Conservation (phyloP, 2,329 filamentous ascomycete species). For the Ceratocystiopsis brevicomis region DNA sequence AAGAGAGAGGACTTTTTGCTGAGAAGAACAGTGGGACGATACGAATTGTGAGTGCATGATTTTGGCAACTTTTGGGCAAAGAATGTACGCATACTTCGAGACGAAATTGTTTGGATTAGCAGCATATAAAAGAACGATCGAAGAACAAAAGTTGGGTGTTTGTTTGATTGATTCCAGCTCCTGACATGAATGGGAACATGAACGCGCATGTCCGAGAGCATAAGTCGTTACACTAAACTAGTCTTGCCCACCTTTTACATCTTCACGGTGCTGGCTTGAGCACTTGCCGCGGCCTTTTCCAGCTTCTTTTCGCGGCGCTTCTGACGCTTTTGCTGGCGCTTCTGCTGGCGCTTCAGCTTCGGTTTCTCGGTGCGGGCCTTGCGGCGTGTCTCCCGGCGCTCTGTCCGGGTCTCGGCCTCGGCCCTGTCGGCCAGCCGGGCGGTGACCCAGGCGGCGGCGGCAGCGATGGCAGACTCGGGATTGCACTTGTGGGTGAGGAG, state of each 20-base stretch:
- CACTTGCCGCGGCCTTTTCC: slow-evolving; percentile 6
- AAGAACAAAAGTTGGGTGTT: too few species aligned
- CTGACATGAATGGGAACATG: too few species aligned
- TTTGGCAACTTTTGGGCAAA: too few species aligned
- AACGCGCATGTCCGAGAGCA: too few species aligned
- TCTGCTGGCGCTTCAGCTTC: slow-evolving; percentile 14
- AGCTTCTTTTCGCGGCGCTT: slow-evolving; percentile 12
- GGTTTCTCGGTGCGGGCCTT: slow-evolving; percentile 19
- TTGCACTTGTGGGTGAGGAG: slow-evolving; percentile 36
- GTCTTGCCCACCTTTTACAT: too few species aligned
- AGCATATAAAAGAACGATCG: too few species aligned
- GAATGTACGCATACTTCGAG: too few species aligned
- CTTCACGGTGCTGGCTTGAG: slow-evolving; percentile 1
- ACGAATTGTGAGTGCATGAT: background rate
- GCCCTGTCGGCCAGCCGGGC: slow-evolving; percentile 28
- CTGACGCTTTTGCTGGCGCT: slow-evolving; percentile 9
- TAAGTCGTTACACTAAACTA: too few species aligned
- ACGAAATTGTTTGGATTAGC: too few species aligned
- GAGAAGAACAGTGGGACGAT: background rate
- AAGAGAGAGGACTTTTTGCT: background rate
- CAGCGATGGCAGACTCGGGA: slow-evolving; percentile 28
- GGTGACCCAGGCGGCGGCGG: slow-evolving; percentile 28
- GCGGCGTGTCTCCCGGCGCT: slow-evolving; percentile 17
- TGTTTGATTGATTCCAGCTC: too few species aligned
- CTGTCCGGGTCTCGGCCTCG: slow-evolving; percentile 23